These are phyloP conservation scores for Colletotrichum liriopes DNA, from an alignment of 2,329 filamentous ascomycete species.

Conservation along the genomic window DNA sequence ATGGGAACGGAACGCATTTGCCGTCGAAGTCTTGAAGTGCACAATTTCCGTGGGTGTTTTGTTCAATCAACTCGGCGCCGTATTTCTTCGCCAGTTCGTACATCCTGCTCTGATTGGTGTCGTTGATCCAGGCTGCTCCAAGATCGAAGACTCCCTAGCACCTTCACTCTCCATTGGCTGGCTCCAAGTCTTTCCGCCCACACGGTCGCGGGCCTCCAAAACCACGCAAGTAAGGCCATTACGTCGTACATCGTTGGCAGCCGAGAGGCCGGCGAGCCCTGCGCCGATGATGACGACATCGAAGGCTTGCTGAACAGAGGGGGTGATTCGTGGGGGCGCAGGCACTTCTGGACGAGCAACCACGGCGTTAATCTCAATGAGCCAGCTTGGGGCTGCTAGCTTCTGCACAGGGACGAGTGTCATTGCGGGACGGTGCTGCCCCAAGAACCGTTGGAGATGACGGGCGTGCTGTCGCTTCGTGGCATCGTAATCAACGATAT, in stretches of 20 bases:
- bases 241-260: slow-evolving; percentile 53
- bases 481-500: slow-evolving; percentile 61
- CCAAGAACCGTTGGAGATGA: slow-evolving; percentile 56
- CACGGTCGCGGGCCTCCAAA: slow-evolving; percentile 64
- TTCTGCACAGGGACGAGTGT: slow-evolving; percentile 59
- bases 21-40: slow-evolving; percentile 59
- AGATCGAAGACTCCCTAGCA: slow-evolving; percentile 60
- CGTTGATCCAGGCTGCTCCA: slow-evolving; percentile 74
- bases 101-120: slow-evolving; percentile 65
- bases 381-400: slow-evolving; percentile 56
- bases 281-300: slow-evolving; percentile 62
- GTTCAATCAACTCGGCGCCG: slow-evolving; percentile 61
- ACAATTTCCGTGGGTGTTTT: slow-evolving; percentile 62
- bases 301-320: slow-evolving; percentile 25
- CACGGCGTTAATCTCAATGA: slow-evolving; percentile 63
- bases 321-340: slow-evolving; percentile 13
- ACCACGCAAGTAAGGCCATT: slow-evolving; percentile 59
- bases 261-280: slow-evolving; percentile 57
- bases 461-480: slow-evolving; percentile 53
- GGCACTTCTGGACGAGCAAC: slow-evolving; percentile 45
- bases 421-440: slow-evolving; percentile 57
- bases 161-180: slow-evolving; percentile 48
- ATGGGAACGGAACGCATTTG: slow-evolving; percentile 41
- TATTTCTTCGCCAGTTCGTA: slow-evolving; percentile 58
- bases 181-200: slow-evolving; percentile 68